These are phyloP conservation scores for Areca catechu DNA, from an alignment of 176 grass and related monocot genomes.

Conservation along the genomic window DNA sequence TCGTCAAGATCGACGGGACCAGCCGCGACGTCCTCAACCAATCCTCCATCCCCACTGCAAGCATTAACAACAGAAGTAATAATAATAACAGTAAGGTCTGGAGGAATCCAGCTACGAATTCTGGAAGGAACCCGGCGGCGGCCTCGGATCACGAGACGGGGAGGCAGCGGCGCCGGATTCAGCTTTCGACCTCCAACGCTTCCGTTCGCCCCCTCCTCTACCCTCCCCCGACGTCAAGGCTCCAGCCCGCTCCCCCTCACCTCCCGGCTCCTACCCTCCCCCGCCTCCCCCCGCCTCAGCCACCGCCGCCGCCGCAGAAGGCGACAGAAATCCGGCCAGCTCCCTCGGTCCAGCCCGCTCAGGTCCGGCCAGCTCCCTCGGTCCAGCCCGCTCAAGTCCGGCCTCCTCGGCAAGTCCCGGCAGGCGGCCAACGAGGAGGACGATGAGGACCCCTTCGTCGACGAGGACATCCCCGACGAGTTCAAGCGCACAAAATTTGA, in stretches of 20 bases:
- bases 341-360: conserved; percentile 45
- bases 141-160: not conserved
- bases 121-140: conserved; percentile 34
- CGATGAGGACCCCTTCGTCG: conserved; percentile 73
- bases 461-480: conserved; percentile 56
- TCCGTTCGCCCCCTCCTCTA: conserved; percentile 9
- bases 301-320: not conserved
- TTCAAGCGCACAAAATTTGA: conserved; percentile 43
- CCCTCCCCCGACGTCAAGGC: conserved; percentile 50
- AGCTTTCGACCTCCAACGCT: conserved; percentile 66
- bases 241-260: conserved; percentile 52
- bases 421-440: conserved; percentile 38
- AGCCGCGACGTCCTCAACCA: conserved; percentile 9
- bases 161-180: conserved; percentile 24
- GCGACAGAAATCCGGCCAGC: not conserved
- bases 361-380: not conserved
- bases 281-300: conserved; percentile 42
- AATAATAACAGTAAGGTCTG: conserved; percentile 24
- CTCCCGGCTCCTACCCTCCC: conserved; percentile 65
- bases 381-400: conserved; percentile 28
- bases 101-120: not conserved
- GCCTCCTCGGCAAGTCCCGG: conserved; percentile 24
- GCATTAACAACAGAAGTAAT: too few relatives aligned
- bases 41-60: not conserved
- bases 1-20: conserved; percentile 67